phyloP scores from a whole-genome alignment of 306 rosid species.

The Acacia melanoxylon region DNA sequence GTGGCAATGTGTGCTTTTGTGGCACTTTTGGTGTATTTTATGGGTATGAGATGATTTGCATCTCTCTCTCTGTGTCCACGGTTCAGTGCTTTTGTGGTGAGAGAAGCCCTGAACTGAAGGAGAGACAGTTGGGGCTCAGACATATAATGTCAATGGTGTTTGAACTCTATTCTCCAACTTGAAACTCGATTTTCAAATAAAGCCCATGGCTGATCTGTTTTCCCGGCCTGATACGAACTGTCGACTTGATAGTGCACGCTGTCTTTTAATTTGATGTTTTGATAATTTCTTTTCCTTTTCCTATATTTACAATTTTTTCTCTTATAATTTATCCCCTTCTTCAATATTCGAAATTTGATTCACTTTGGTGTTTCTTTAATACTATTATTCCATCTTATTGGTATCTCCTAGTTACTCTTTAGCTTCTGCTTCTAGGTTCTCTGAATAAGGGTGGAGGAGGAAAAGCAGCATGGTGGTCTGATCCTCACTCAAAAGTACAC shows the following conservation, averaged over 20 bases:
- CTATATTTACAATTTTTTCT: not conserved
- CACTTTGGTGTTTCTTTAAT: conserved; percentile 14
- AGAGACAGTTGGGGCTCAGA: no score
- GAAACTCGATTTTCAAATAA: no score
- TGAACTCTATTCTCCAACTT: no score
- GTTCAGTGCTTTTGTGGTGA: no score
- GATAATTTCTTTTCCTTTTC: not conserved
- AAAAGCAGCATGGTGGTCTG: conserved; percentile 30
- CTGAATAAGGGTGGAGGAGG: conserved; percentile 28
- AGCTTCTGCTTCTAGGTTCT: conserved; percentile 53
- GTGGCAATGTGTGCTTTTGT: not conserved
- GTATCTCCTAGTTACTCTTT: conserved; percentile 26
- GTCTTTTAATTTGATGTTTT: not conserved
- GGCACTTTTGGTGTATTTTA: not conserved
- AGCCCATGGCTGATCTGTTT: no score
- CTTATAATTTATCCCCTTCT: not conserved
- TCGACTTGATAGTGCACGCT: no score
- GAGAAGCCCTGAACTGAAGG: no score
- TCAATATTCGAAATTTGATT: not conserved
- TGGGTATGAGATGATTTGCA: not conserved
- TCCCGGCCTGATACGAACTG: no score
- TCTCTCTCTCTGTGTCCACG: not conserved
- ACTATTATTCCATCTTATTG: conserved; percentile 8
- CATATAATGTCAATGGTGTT: no score
- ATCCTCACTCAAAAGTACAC: conserved; percentile 49